Evolutionary conservation across 1,284 basidiomycete species (phyloP).

Genomic region (Apiotrichum sp.): DNA sequence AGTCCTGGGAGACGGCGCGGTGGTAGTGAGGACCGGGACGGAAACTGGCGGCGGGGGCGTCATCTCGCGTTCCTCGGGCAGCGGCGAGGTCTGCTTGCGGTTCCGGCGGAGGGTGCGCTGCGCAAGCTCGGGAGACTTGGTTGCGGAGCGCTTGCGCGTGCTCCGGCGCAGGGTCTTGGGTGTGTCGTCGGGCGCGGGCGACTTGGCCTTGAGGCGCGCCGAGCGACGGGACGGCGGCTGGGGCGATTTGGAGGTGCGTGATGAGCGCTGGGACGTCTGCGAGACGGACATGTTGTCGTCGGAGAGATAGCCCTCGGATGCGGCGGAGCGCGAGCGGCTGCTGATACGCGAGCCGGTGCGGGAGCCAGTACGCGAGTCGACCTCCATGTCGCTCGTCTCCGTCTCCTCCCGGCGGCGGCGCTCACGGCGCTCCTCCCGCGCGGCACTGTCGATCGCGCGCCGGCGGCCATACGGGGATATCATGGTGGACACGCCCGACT

Average conservation of each 20-base stretch:
- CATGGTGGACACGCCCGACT: constrained; percentile 34
- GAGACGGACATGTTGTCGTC: constrained; percentile 11
- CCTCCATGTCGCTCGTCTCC: constrained; percentile 16
- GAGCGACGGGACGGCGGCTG: constrained; percentile 33
- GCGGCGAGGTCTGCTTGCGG: constrained; percentile 7
- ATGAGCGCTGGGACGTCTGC: constrained; percentile 5
- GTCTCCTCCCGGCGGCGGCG: constrained; percentile 6
- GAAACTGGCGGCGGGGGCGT: constrained; percentile 20
- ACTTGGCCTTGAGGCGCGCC: constrained; percentile 23
- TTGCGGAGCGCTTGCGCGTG: constrained; percentile 3
- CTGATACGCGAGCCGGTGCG: background rate
- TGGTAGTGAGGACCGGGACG: constrained; percentile 36
- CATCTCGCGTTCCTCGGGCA: constrained; percentile 24
- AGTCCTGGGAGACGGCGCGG: constrained; percentile 35
- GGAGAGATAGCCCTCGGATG: constrained; percentile 3
- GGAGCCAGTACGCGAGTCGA: constrained; percentile 13
- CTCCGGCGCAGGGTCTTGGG: constrained; percentile 22
- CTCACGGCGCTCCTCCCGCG: constrained; percentile 24
- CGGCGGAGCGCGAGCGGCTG: constrained; percentile 2
- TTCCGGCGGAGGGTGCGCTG: constrained; percentile 1
- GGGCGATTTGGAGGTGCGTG: constrained; percentile 3
- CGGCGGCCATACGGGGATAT: constrained; percentile 45
- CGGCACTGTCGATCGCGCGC: constrained; percentile 27
- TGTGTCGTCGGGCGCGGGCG: constrained; percentile 16
- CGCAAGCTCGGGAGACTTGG: constrained; percentile 7